phyloP scores from a whole-genome alignment of 1,284 basidiomycete species.

The Ustilago shanxiensis region DNA sequence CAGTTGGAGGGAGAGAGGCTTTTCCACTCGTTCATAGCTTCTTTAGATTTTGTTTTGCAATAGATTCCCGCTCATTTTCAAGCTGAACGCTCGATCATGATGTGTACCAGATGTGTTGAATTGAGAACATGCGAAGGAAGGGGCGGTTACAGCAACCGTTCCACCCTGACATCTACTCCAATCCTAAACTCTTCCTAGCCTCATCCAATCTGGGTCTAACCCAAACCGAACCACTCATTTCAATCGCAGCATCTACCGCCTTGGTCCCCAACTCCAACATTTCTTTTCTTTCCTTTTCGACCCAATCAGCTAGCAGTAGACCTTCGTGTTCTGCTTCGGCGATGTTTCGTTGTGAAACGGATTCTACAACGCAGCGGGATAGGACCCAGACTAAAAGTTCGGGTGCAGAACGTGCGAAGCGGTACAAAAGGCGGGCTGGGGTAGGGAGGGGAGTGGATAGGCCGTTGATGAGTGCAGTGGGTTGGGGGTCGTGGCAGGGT shows the following conservation, averaged over 20 bases:
- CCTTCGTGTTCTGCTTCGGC: slow-evolving; percentile 56
- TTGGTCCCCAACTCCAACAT: slow-evolving; percentile 26
- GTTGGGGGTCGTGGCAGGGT: background rate
- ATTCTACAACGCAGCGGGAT: slow-evolving; percentile 53
- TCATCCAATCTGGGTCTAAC: slow-evolving; percentile 65
- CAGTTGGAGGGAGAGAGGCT: too few relatives aligned
- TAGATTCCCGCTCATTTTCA: background rate
- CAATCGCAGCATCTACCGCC: slow-evolving; percentile 59
- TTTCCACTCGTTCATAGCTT: too few relatives aligned
- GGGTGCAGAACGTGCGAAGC: slow-evolving; percentile 58
- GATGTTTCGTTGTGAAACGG: slow-evolving; percentile 41
- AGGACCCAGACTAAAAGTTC: slow-evolving; percentile 57
- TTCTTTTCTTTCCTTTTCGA: slow-evolving; percentile 31
- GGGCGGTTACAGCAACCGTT: too few relatives aligned
- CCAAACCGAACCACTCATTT: slow-evolving; percentile 63
- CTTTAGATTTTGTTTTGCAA: slow-evolving; percentile 1
- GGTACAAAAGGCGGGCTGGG: slow-evolving; percentile 55
- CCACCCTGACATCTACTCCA: slow-evolving; percentile 12
- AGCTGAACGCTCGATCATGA: too few relatives aligned
- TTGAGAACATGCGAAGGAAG: too few relatives aligned
- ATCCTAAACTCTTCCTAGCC: slow-evolving; percentile 47
- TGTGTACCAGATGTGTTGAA: too few relatives aligned
- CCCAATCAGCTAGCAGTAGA: slow-evolving; percentile 49
- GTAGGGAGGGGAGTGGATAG: slow-evolving; percentile 19
- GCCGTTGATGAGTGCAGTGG: background rate